phyloP scores from a whole-genome alignment of 2,329 filamentous ascomycete genomes.

The Fusarium sp. region DNA sequence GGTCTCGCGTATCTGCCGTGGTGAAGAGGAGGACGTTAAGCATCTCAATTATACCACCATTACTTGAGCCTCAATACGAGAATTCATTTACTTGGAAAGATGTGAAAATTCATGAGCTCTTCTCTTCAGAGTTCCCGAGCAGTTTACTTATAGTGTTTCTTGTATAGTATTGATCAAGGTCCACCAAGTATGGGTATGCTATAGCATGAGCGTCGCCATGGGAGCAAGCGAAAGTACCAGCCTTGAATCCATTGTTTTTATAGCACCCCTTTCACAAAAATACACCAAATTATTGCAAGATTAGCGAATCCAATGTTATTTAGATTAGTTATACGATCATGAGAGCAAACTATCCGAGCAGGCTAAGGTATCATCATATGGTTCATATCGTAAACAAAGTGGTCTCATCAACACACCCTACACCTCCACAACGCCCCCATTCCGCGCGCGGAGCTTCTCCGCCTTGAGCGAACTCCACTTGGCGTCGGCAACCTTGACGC shows the following conservation, averaged over 20 bases:
- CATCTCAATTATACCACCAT: neutral
- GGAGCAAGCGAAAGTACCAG: neutral
- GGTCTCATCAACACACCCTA: neutral
- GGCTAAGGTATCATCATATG: neutral
- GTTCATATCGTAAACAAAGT: neutral
- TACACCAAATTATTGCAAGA: neutral
- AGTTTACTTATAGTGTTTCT: neutral
- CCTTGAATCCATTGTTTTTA: too few relatives aligned
- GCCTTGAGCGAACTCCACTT: slow-evolving; percentile 28
- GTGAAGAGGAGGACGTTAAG: neutral
- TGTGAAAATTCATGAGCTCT: neutral
- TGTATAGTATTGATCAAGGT: neutral
- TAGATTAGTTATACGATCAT: neutral
- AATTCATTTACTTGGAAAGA: neutral
- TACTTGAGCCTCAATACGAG: neutral
- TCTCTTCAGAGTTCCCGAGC: neutral
- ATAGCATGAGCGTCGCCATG: too few relatives aligned
- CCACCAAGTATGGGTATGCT: too few relatives aligned
- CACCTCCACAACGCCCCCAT: neutral
- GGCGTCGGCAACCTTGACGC: slow-evolving; percentile 27
- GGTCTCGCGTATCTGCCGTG: neutral
- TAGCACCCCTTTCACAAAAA: neutral
- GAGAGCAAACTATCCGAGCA: neutral
- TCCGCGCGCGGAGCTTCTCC: slow-evolving; percentile 14
- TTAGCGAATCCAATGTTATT: neutral